phyloP scores from a whole-genome alignment of 1,284 basidiomycete species.

The Ganoderma boninense region DNA sequence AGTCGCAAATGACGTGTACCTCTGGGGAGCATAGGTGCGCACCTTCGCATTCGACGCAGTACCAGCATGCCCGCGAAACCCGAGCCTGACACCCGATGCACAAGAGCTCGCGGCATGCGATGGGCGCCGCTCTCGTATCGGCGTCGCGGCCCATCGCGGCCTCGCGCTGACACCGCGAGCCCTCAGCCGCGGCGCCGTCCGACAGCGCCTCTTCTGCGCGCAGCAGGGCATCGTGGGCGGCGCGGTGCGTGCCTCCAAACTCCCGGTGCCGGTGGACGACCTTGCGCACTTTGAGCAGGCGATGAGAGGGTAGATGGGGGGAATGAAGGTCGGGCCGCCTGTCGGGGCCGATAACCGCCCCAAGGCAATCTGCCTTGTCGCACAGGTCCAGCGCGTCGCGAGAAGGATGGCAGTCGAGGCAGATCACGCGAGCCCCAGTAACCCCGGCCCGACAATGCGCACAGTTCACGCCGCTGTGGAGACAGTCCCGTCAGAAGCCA shows the following conservation, averaged over 20 bases:
- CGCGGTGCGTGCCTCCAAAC: conserved; percentile 26
- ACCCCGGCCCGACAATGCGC: conserved; percentile 33
- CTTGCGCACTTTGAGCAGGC: conserved; percentile 30
- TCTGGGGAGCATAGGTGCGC: neutral
- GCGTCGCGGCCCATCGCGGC: no score
- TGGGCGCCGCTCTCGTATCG: neutral
- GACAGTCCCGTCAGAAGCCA: neutral
- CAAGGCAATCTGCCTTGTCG: conserved; percentile 31
- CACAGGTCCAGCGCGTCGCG: conserved; percentile 37
- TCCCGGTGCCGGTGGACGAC: conserved; percentile 30
- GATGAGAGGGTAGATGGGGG: conserved; percentile 29
- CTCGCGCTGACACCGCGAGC: neutral
- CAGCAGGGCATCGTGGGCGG: conserved; percentile 28
- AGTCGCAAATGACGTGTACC: neutral
- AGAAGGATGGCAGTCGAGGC: conserved; percentile 35
- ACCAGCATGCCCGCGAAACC: conserved; percentile 32
- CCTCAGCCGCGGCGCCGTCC: conserved; percentile 16
- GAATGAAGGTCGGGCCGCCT: conserved; percentile 22
- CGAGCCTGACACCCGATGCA: conserved; percentile 22
- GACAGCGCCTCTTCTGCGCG: conserved; percentile 25
- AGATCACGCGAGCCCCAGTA: conserved; percentile 36
- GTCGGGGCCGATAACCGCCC: conserved; percentile 24
- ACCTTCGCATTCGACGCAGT: conserved; percentile 34
- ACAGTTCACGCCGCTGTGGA: conserved; percentile 33
- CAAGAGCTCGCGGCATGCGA: conserved; percentile 13